Base-by-base conservation (phyloP, 1,284 basidiomycete genomes). In the Fomes fomentarius region DNA sequence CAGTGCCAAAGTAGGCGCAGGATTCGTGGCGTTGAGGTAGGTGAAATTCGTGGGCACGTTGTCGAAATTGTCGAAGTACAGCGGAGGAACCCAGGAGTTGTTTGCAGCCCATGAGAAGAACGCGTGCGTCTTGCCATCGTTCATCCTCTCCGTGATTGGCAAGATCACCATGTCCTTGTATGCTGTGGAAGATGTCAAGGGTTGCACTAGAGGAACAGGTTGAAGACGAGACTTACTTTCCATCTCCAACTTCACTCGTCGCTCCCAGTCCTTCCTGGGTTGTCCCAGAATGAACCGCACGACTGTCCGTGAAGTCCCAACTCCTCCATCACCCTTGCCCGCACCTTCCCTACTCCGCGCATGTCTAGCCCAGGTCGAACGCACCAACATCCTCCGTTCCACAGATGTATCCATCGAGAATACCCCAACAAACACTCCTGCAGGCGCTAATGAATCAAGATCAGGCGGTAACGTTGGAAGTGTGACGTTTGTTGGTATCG, bases 281-380 rank as follows among this genome's bases (percentile, higher is more conserved):
- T 88, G 84, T 7, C 94, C 96, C 48, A 99, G 79, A 60, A 99
- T 83, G 70, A 99, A 99, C 19, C 94, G 88, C 39, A 99, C 86
- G 54, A 95, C 77, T 0, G 94, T 93, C 57, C 96, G 83, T 38
- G 93, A 91, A 0, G 93, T 92, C n/a, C 88, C 88, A 19, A 76
- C 61, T 2, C 87, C 87, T n/a, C 75, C 79, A 61, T 91, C 91
- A 10, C 87, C 88, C 9, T 69, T 69, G 9, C 81, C 85, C 9
- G 87, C 88, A 15, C 89, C 87, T 52, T 86, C 79, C 51, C 93
- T 80, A 66, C 91, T 93, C 28, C 89, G 80, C 35, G 79, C 82
- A 74, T 97, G 95, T 30, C 80, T 84, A 6, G 90, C 94, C 82
- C 94, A 99, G 1, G 93, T 96, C 25, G 89, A 89, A 41, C 96